phyloP scores from a whole-genome alignment of 2,329 filamentous ascomycete genomes.

The Botryotinia convoluta region DNA sequence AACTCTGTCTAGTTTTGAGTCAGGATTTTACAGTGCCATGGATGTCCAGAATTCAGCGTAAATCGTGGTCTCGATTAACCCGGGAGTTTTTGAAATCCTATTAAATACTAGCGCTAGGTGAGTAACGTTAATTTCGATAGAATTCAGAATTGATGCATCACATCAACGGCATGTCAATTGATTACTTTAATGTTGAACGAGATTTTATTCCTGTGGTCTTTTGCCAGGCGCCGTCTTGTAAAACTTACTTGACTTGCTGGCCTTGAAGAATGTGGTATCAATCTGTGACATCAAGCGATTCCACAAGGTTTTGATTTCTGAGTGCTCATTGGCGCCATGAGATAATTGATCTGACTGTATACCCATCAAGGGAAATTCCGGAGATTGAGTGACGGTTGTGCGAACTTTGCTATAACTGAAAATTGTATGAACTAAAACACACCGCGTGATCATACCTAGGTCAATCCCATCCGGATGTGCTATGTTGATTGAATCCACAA shows the following conservation, averaged over 20 bases:
- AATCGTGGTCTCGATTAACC: no score
- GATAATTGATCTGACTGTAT: not conserved
- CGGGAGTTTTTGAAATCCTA: not conserved
- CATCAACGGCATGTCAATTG: not conserved
- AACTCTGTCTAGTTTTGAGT: no score
- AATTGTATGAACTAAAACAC: constrained; percentile 7
- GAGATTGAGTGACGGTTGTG: constrained; percentile 3
- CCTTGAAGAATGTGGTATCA: not conserved
- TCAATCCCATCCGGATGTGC: constrained; percentile 11
- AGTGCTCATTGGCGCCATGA: no score
- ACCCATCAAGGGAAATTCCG: constrained; percentile 12
- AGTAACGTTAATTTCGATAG: not conserved
- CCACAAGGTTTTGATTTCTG: constrained; percentile 5
- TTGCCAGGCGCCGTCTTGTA: not conserved
- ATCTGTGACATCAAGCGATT: constrained; percentile 7
- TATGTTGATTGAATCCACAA: constrained; percentile 9
- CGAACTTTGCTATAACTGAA: not conserved
- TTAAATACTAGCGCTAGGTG: not conserved
- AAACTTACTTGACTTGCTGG: not conserved
- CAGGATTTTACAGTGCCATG: not conserved
- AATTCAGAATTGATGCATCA: not conserved
- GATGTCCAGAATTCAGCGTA: not conserved
- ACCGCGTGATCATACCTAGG: constrained; percentile 11
- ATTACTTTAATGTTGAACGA: not conserved
- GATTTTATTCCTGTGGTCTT: not conserved